These are phyloP conservation scores for Fusarium ambrosium DNA, from an alignment of 2,329 filamentous ascomycete species.

Conservation along the genomic window DNA sequence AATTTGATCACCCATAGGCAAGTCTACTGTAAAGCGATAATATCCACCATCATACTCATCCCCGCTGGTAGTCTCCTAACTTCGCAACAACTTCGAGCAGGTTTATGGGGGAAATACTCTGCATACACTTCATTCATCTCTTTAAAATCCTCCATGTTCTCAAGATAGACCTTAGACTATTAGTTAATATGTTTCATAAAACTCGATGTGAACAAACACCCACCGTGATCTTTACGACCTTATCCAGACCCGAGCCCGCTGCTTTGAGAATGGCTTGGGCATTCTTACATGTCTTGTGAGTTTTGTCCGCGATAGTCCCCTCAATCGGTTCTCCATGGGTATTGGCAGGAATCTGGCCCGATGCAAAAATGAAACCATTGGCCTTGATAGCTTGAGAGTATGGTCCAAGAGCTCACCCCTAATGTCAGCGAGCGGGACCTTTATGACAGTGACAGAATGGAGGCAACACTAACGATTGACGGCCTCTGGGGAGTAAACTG, in stretches of 20 bases:
- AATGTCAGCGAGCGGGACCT: background rate
- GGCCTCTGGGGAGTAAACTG: slow-evolving; percentile 23
- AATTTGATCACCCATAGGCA: background rate
- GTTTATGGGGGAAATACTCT: background rate
- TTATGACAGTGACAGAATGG: background rate
- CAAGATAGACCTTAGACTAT: background rate
- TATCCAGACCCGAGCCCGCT: slow-evolving; percentile 72
- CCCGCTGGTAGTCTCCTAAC: background rate
- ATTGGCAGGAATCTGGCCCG: slow-evolving; percentile 77
- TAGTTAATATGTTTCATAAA: too few relatives aligned
- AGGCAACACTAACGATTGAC: slow-evolving; percentile 19
- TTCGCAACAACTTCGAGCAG: background rate
- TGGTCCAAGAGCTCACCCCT: slow-evolving; percentile 18
- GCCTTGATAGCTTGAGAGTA: slow-evolving; percentile 40
- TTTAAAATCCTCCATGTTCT: background rate
- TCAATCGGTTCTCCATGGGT: slow-evolving; percentile 68
- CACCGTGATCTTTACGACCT: slow-evolving; percentile 73
- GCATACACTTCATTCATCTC: background rate
- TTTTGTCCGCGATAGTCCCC: slow-evolving; percentile 64
- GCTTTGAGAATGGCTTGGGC: slow-evolving; percentile 77
- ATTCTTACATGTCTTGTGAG: slow-evolving; percentile 58
- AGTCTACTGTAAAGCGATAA: background rate
- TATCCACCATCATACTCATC: background rate
- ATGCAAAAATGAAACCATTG: slow-evolving; percentile 72
- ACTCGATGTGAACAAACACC: background rate